Base-by-base conservation (phyloP, 306 rosid genomes). In the Trifolium repens region DNA sequence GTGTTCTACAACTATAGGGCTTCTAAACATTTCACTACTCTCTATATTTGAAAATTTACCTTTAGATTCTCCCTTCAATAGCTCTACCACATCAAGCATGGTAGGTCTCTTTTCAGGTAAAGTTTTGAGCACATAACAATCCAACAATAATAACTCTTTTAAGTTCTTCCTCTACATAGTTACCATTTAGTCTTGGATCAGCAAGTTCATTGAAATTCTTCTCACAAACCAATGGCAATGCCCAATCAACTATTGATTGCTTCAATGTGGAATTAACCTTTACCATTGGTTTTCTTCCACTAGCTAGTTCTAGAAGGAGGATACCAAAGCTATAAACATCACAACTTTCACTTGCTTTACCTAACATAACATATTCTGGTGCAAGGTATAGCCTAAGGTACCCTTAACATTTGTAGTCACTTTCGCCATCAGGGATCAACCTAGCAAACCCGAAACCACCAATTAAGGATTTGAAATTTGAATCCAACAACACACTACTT, bases 401-500 rank as follows among this genome's bases (percentile, higher is more conserved):
- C 97, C 97, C 91, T 91, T 91, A 61, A 93, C 98, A 84, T 92
- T 85, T 16, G 96, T 91, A 7, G 97, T 91, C 72, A 93, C 96
- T 77, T 24, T 90, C 94, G 5, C 97, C 97, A 17, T 93, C 92
- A 5, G 97, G 97, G 82, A 93, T 89, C 78, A 93, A 85, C 87
- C 75, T 91, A 2, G 98, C 94, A 42, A 93, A 93, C 76, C 97
- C 97, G 67, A 93, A 93, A 84, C 90, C 97, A 55, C 94, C 91
- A 43, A 91, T 93, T 49, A 55, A 88, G 43, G 96, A 90, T 69
- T 86, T 81, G 67, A 89, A 93, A 52, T 91, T 81, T 10, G 88
- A 83, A 86, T 93, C 93, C 24, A 93, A 70, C 55, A 90, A 68
- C 40, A 90, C 96, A 34, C 89, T 90, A 81, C 91, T 93, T 15